These are phyloP conservation scores for Biancaea sappan DNA, from an alignment of 306 rosid genomes.

Conservation along the genomic window DNA sequence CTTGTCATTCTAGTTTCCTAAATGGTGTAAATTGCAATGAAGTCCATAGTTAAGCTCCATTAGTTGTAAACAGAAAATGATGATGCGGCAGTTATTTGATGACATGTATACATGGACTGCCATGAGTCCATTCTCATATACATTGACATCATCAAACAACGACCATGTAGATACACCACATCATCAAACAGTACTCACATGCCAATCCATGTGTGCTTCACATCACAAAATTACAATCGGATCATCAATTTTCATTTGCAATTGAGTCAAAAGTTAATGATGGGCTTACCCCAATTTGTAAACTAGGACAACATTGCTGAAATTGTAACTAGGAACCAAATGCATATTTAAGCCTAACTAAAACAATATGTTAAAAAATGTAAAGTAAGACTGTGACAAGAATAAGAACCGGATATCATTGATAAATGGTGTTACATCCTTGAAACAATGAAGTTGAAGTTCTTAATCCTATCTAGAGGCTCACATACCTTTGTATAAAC, in stretches of 20 bases:
- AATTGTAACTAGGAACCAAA: too few relatives aligned
- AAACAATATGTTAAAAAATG: not conserved
- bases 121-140: not conserved
- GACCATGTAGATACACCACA: not conserved
- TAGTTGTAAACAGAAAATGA: not conserved
- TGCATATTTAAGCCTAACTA: not conserved
- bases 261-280: not conserved
- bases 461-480: slow-evolving; percentile 42
- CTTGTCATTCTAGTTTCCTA: not conserved
- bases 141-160: not conserved
- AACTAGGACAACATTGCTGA: not conserved
- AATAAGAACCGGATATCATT: slow-evolving; percentile 30
- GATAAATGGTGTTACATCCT: slow-evolving; percentile 36
- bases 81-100: not conserved
- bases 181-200: not conserved
- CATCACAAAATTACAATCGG: not conserved
- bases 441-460: slow-evolving; percentile 43
- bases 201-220: not conserved
- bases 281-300: not conserved
- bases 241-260: not conserved
- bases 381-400: slow-evolving; percentile 12
- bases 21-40: not conserved
- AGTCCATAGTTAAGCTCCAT: not conserved
- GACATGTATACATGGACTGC: not conserved
- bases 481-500: slow-evolving; percentile 47